Evolutionary conservation across 129 eudicot genomes (phyloP), one percentile per base, ranked within the genome.

Genomic region (Lactuca saligna): DNA sequence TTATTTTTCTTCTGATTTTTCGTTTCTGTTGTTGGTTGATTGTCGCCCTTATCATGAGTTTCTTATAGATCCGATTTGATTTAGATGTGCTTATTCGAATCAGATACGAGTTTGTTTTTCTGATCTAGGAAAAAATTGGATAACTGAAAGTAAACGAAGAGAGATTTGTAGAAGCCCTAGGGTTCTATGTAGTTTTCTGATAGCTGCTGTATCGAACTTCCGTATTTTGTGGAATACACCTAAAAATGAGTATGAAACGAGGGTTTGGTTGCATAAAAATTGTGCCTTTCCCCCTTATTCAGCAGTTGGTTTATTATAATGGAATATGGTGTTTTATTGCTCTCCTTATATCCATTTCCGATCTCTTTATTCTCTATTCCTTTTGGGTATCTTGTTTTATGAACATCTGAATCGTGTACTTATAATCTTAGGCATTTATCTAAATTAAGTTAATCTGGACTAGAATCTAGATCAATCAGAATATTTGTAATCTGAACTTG

Each of bases 161-260:
- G 13, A 63, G 48, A 65, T 74, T 55, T 54, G 72, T 42, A 25
- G 62, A 56, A 74, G 44, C 72, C 78, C 66, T 74, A 74, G 63
- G 12, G 32, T 65, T 56, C 50, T 54, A 57, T 38, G 17, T 41
- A 41, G 4, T 17, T 39, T 39, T 42, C 10, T 54, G 46, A 3
- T 37, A 39, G 8, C 8, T 68, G 20, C 7, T 54, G 17, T 17
- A 6, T 37, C 29, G 42, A 8, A 25, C 53, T 31, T 33, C 15
- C 4, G 70, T 65, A 13, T 34, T 15, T 68, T 35, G 62, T 8
- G 31, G 42, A 46, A 20, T 31, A 31, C 57, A 29, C n/a, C 17
- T 6, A 12, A 9, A 38, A 17, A 25, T 29, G 0, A 70, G 8
- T 13, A 38, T 48, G 42, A 59, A 20, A 32, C 57, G 16, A n/a